These are phyloP conservation scores for Huntiella omanensis DNA, from an alignment of 2,329 filamentous ascomycete species.

Conservation along the genomic window DNA sequence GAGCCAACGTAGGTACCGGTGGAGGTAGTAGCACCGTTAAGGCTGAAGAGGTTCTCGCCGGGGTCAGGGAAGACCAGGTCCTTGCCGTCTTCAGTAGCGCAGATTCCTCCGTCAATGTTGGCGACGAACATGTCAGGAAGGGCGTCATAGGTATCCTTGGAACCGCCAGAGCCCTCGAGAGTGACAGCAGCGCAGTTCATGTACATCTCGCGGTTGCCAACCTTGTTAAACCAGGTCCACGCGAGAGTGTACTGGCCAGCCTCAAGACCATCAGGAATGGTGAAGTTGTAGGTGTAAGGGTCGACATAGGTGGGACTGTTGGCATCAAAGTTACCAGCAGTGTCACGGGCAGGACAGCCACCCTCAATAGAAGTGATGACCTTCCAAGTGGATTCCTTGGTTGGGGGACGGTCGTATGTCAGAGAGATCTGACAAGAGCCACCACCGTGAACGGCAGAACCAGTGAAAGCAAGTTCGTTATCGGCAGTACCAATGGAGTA, in stretches of 20 bases:
- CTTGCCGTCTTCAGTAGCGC: slow-evolving; percentile 28
- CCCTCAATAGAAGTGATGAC: slow-evolving; percentile 80
- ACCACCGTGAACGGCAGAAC: slow-evolving; percentile 66
- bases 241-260: slow-evolving; percentile 64
- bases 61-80: slow-evolving; percentile 45
- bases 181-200: slow-evolving; percentile 80
- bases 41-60: slow-evolving; percentile 33
- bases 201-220: slow-evolving; percentile 92
- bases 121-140: slow-evolving; percentile 57
- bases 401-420: slow-evolving; percentile 56
- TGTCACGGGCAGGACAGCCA: slow-evolving; percentile 52
- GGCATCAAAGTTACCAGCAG: slow-evolving; percentile 34
- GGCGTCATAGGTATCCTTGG: slow-evolving; percentile 32
- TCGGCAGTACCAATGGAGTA: slow-evolving; percentile 41
- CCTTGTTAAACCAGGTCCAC: slow-evolving; percentile 88
- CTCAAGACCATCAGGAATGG: slow-evolving; percentile 51
- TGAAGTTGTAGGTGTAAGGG: slow-evolving; percentile 46
- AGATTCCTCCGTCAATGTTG: slow-evolving; percentile 36
- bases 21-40: slow-evolving; percentile 22
- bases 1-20: slow-evolving; percentile 15
- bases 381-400: slow-evolving; percentile 53
- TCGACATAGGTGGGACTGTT: slow-evolving; percentile 24
- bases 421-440: slow-evolving; percentile 83
- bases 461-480: slow-evolving; percentile 45
- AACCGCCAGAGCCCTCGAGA: slow-evolving; percentile 35